phyloP scores from a whole-genome alignment of 2,329 filamentous ascomycete species.

The Diaporthe ampelina region DNA sequence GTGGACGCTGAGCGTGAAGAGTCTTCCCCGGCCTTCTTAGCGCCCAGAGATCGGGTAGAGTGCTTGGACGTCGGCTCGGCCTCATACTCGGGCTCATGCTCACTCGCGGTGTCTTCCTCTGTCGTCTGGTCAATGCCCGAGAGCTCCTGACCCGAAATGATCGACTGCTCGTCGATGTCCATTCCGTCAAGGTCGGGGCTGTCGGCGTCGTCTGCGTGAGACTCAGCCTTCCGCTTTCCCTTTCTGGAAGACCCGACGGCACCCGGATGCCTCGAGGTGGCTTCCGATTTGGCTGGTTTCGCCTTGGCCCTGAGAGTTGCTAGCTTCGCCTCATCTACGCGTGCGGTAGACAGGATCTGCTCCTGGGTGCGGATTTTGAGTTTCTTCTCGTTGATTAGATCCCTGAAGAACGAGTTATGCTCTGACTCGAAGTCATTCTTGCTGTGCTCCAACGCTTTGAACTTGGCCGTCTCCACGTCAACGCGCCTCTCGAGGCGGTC shows the following conservation, averaged over 20 bases:
- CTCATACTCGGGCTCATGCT: constrained; percentile 21
- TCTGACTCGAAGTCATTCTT: constrained; percentile 77
- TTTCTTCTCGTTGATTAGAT: constrained; percentile 84
- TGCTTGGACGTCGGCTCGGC: neutral
- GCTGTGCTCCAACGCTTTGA: constrained; percentile 75
- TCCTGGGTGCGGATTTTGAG: constrained; percentile 83
- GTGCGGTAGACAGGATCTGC: constrained; percentile 65
- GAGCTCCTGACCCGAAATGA: neutral
- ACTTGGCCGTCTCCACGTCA: constrained; percentile 70
- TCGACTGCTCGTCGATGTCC: constrained; percentile 33
- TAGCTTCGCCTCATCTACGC: constrained; percentile 44
- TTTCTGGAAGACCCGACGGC: constrained; percentile 30
- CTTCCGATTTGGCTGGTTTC: neutral
- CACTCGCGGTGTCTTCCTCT: constrained; percentile 38
- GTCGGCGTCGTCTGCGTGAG: constrained; percentile 5
- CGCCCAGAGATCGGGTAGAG: neutral
- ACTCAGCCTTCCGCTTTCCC: constrained; percentile 39
- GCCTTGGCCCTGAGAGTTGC: constrained; percentile 6
- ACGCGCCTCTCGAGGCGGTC: constrained; percentile 68
- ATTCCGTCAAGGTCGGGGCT: constrained; percentile 28
- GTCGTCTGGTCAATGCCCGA: constrained; percentile 35
- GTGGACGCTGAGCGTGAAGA: constrained; percentile 26
- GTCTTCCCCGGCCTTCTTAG: constrained; percentile 19
- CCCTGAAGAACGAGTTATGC: constrained; percentile 77
- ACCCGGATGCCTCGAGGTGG: neutral